phyloP scores from a whole-genome alignment of 306 rosid genomes.

The Quercus alba region DNA sequence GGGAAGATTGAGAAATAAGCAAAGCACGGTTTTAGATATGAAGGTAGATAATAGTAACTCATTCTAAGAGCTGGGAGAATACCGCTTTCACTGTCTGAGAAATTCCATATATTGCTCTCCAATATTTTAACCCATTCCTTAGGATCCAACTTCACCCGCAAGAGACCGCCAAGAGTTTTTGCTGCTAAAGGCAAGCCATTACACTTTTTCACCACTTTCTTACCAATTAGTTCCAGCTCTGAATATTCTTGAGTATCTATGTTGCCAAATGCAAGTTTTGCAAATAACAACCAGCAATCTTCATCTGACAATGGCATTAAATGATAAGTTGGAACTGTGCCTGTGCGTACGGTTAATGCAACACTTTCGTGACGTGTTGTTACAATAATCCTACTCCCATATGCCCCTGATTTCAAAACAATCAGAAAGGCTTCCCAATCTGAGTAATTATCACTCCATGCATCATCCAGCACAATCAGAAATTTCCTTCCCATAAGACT shows the following conservation, averaged over 20 bases:
- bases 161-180: constrained; percentile 24
- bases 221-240: neutral
- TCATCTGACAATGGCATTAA: constrained; percentile 1
- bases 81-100: no score
- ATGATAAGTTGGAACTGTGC: neutral
- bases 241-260: no score
- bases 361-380: constrained; percentile 25
- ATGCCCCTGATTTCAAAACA: constrained; percentile 16
- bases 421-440: neutral
- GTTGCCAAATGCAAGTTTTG: no score
- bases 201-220: constrained; percentile 18
- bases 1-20: constrained; percentile 38
- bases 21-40: constrained; percentile 32
- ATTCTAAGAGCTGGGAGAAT: no score
- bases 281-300: constrained; percentile 11
- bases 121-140: no score
- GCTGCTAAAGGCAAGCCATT: constrained; percentile 36
- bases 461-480: constrained; percentile 24
- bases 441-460: constrained; percentile 18
- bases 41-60: neutral
- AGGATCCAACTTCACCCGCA: neutral
- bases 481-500: no score
- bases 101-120: no score
- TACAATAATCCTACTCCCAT: constrained; percentile 26
- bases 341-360: neutral